phyloP scores from a whole-genome alignment of 176 grass and related monocot species.

The Zea luxurians region DNA sequence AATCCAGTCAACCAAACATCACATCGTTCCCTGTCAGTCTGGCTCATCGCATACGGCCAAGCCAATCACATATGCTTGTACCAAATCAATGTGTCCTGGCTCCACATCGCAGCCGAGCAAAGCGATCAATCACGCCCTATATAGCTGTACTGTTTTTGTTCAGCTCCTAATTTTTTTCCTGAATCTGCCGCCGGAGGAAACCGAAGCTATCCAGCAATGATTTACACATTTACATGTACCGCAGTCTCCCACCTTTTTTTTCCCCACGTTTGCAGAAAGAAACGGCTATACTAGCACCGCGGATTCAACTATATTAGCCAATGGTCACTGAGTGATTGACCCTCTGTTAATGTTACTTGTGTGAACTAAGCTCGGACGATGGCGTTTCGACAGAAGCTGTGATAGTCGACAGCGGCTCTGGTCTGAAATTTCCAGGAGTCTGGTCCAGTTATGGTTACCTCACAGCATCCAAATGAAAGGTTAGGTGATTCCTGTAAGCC shows the following conservation, averaged over 20 bases:
- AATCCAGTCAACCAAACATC: too few species aligned
- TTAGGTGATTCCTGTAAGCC: constrained; percentile 40
- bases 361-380: not conserved
- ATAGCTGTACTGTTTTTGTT: too few species aligned
- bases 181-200: not conserved
- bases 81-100: too few species aligned
- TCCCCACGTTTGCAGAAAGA: not conserved
- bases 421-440: constrained; percentile 30
- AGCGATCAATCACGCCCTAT: too few species aligned
- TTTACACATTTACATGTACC: constrained; percentile 50
- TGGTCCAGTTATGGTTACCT: constrained; percentile 21
- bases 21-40: too few species aligned
- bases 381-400: constrained; percentile 5
- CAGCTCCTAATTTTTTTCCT: too few species aligned
- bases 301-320: not conserved
- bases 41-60: too few species aligned
- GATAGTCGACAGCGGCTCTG: not conserved
- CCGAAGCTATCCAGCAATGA: constrained; percentile 38
- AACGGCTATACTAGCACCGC: not conserved
- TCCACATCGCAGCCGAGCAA: too few species aligned
- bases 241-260: not conserved
- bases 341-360: not conserved
- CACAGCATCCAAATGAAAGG: constrained; percentile 36
- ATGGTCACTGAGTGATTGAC: not conserved
- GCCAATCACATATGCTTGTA: too few species aligned